Evolutionary conservation across 2,329 filamentous ascomycete genomes (phyloP).

Genomic region (Calonectria hawksworthii): DNA sequence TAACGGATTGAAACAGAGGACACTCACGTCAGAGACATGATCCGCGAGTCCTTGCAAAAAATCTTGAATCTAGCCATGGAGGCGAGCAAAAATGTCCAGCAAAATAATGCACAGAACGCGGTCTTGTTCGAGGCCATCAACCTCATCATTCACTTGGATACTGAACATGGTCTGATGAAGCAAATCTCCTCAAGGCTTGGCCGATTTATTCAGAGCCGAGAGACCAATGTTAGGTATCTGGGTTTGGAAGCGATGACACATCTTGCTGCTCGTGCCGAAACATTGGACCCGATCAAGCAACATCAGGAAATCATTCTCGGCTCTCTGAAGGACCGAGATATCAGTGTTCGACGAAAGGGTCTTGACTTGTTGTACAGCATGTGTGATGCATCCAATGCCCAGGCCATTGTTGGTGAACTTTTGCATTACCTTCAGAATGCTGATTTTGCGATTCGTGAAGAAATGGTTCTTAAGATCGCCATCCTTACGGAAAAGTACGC

Average conservation of each 20-base stretch:
- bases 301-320: constrained; percentile 97
- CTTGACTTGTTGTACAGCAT: constrained; percentile 98
- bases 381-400: constrained; percentile 96
- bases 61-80: constrained; percentile 94
- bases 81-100: constrained; percentile 97
- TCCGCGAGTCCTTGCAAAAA: constrained; percentile 90
- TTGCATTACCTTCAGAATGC: constrained; percentile 95
- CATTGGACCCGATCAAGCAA: constrained; percentile 96
- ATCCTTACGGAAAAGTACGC: constrained; percentile 99
- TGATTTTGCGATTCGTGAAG: constrained; percentile 97
- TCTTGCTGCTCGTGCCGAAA: constrained; percentile 92
- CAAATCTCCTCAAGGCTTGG: constrained; percentile 93
- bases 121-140: constrained; percentile 99
- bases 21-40: constrained; percentile 90
- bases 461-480: constrained; percentile 99
- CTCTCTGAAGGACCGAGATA: constrained; percentile 94
- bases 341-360: constrained; percentile 95
- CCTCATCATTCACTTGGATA: constrained; percentile 96
- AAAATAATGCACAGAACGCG: constrained; percentile 98
- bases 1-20: constrained; percentile 74
- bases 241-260: constrained; percentile 98
- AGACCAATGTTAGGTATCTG: constrained; percentile 97
- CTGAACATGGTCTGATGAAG: constrained; percentile 93
- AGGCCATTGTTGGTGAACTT: constrained; percentile 92
- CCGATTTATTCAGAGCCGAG: constrained; percentile 95